A percentile compares a stretch with the other conserved stretches of the same genome.
These are phyloP conservation scores for Solanum acaule DNA, from an alignment of 257 asterid genomes.

Conservation along the genomic window DNA sequence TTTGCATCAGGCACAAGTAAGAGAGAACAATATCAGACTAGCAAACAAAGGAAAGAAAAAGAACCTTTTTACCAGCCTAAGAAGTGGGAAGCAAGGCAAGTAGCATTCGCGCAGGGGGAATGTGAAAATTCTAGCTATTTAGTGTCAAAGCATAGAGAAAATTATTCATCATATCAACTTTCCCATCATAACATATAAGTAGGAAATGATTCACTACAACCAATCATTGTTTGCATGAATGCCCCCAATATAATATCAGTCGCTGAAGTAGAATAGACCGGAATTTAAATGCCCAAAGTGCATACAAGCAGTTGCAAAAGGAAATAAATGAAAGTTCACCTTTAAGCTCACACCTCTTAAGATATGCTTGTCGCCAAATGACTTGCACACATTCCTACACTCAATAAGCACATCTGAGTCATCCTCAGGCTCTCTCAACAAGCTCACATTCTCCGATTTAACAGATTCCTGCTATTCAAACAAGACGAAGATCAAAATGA, in stretches of 20 bases:
- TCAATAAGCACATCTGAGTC: slow-evolving; percentile 86
- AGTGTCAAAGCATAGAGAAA: background rate
- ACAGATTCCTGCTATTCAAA: slow-evolving; percentile 32
- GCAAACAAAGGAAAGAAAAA: background rate
- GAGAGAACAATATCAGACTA: background rate
- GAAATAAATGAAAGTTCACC: slow-evolving; percentile 39
- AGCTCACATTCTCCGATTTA: slow-evolving; percentile 25
- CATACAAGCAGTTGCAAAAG: background rate
- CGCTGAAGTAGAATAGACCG: background rate
- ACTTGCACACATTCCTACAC: slow-evolving; percentile 83
- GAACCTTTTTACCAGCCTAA: background rate
- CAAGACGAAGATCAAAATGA: slow-evolving; percentile 5
- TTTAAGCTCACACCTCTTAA: slow-evolving; percentile 93
- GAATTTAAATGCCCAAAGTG: background rate
- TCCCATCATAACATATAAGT: background rate
- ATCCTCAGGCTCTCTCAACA: slow-evolving; percentile 25
- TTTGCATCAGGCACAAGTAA: background rate
- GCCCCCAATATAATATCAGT: background rate
- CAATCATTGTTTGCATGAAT: background rate
- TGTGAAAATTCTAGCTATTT: background rate
- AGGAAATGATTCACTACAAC: background rate
- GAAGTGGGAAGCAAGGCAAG: background rate
- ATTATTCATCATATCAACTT: background rate
- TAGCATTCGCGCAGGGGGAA: background rate
- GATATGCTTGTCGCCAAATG: slow-evolving; percentile 90